phyloP scores from a whole-genome alignment of 768 basidiomycete species.

The Termitomyces sp. region DNA sequence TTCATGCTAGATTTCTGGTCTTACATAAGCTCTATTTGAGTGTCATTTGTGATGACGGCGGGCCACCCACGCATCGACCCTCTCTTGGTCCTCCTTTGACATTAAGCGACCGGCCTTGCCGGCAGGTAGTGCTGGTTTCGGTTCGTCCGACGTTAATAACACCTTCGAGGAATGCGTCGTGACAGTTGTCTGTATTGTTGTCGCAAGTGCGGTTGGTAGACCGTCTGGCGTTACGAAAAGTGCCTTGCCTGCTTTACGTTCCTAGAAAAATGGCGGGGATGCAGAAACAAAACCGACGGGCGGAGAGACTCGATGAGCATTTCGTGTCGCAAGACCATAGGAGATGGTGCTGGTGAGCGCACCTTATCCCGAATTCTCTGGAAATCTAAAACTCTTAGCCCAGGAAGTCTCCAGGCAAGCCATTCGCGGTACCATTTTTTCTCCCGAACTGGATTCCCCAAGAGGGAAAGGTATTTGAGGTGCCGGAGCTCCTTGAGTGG shows the following conservation, averaged over 20 bases:
- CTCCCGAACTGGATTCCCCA: constrained; percentile 84
- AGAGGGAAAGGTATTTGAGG: constrained; percentile 71
- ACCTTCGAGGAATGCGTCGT: constrained; percentile 64
- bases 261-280: constrained; percentile 43
- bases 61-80: constrained; percentile 55
- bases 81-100: constrained; percentile 89
- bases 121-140: constrained; percentile 50
- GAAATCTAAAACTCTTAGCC: constrained; percentile 90
- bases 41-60: too few species aligned
- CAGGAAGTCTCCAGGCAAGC: constrained; percentile 86
- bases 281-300: neutral
- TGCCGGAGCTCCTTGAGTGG: constrained; percentile 72
- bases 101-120: constrained; percentile 82
- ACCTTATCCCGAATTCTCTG: constrained; percentile 95
- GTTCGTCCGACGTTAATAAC: constrained; percentile 71
- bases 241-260: constrained; percentile 69
- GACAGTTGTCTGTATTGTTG: constrained; percentile 70
- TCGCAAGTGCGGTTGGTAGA: constrained; percentile 75
- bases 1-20: constrained; percentile 2
- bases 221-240: constrained; percentile 82
- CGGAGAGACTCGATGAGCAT: constrained; percentile 17
- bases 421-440: constrained; percentile 97
- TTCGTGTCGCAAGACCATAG: constrained; percentile 22
- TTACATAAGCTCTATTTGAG: constrained; percentile 10
- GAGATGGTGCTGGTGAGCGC: constrained; percentile 43